Evolutionary conservation across 441 rosid species (phyloP).

Genomic region (Biscutella laevigata): DNA sequence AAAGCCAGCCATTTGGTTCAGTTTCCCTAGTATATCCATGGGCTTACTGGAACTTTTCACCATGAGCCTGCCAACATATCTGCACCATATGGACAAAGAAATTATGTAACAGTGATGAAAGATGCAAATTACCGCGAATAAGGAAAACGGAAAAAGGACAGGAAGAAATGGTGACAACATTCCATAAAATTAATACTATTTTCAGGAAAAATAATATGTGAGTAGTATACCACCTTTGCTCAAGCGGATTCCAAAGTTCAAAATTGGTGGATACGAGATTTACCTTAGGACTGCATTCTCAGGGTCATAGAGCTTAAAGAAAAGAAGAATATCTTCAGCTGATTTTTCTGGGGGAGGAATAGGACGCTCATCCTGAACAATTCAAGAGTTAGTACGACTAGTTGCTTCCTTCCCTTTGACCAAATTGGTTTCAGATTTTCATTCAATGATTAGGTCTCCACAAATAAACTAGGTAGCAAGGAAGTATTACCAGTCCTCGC

Average conservation of each 20-base stretch:
- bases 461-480: constrained; percentile 2
- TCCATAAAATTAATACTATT: not conserved
- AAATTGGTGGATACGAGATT: not conserved
- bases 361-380: constrained; percentile 60
- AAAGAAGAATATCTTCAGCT: constrained; percentile 75
- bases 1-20: constrained; percentile 89
- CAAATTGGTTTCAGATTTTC: not conserved
- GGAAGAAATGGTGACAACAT: not conserved
- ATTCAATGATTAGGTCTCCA: not conserved
- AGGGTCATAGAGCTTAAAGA: constrained; percentile 85
- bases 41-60: constrained; percentile 79
- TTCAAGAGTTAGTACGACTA: constrained; percentile 4
- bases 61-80: constrained; percentile 79
- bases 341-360: constrained; percentile 65
- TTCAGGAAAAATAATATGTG: too few relatives aligned
- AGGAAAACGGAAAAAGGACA: not conserved
- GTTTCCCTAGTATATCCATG: constrained; percentile 56
- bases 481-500: constrained; percentile 53
- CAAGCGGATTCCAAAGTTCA: not conserved
- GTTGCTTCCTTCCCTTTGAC: not conserved
- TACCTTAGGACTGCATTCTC: constrained; percentile 78
- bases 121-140: not conserved
- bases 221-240: not conserved
- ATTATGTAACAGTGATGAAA: constrained; percentile 6
- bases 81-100: constrained; percentile 31